phyloP scores from a whole-genome alignment of 2,329 filamentous ascomycete genomes.

The Alternaria gaisen region DNA sequence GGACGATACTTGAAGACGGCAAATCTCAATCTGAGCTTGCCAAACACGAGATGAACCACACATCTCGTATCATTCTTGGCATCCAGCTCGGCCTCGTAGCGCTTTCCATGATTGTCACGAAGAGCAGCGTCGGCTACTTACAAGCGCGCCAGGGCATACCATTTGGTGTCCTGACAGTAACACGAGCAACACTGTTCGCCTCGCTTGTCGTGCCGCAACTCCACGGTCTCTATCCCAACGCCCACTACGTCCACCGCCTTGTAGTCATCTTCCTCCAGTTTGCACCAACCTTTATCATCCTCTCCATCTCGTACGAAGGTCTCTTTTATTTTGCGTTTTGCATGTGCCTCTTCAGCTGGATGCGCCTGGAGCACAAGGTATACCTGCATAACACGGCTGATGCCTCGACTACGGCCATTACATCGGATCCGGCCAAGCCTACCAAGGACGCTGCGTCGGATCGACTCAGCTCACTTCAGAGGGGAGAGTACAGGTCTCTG shows the following conservation, averaged over 20 bases:
- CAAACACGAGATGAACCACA: conserved; percentile 49
- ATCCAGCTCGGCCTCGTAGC: conserved; percentile 80
- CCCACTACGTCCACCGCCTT: conserved; percentile 88
- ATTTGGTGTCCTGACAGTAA: conserved; percentile 84
- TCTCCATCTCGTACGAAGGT: conserved; percentile 97
- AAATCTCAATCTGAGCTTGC: conserved; percentile 44
- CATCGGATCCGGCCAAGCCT: conserved; percentile 43
- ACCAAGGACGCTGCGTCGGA: conserved; percentile 52
- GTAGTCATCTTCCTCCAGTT: conserved; percentile 91
- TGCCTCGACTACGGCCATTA: conserved; percentile 18
- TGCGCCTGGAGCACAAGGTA: conserved; percentile 85
- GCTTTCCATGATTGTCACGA: conserved; percentile 84
- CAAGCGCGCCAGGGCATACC: conserved; percentile 87
- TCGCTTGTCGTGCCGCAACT: conserved; percentile 82
- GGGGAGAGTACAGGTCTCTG: conserved; percentile 69
- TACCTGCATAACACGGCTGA: conserved; percentile 55
- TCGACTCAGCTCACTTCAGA: conserved; percentile 41
- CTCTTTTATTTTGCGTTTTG: conserved; percentile 95
- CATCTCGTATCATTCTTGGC: conserved; percentile 70
- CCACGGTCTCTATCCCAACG: conserved; percentile 82
- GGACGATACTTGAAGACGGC: conserved; percentile 61
- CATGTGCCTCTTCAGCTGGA: conserved; percentile 83
- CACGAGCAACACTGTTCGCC: conserved; percentile 78
- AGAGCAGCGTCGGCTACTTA: conserved; percentile 83
- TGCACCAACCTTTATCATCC: conserved; percentile 90